Percentiles rank a stretch among this genome's conserved stretches.
phyloP scores from a whole-genome alignment of 179 eudicot genomes.

The Actinidia arguta region DNA sequence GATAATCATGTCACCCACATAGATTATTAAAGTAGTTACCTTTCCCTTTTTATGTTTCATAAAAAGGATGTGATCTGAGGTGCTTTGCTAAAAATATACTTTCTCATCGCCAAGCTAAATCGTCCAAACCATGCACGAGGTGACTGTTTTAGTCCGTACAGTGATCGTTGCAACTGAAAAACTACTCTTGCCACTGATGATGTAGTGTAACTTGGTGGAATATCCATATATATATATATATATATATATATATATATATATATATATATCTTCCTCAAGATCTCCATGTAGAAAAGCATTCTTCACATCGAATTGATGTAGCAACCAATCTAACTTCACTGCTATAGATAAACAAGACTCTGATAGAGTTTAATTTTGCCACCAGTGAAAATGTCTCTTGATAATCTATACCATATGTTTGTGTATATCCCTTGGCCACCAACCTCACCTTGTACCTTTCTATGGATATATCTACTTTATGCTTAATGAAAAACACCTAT shows the following conservation, averaged over 20 bases:
- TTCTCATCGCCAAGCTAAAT: not conserved
- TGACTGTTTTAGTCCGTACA: not conserved
- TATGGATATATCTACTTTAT: not conserved
- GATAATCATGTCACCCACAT: not conserved
- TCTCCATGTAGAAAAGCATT: not conserved
- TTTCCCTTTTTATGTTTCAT: not conserved
- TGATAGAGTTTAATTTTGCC: not conserved
- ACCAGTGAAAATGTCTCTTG: not conserved
- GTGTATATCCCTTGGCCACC: not conserved
- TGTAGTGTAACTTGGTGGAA: not conserved
- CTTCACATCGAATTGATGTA: not conserved
- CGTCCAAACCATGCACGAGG: not conserved
- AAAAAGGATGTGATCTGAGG: not conserved
- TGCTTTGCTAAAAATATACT: not conserved
- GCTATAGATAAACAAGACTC: not conserved
- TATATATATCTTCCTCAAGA: not conserved
- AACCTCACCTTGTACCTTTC: not conserved
- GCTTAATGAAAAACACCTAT: not conserved
- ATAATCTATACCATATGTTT: not conserved
- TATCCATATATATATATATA: not conserved
- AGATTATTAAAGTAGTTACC: not conserved
- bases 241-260: too few species aligned
- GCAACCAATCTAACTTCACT: not conserved
- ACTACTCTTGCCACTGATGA: not conserved
- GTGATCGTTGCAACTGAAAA: not conserved